Base-by-base conservation (phyloP, 2,329 filamentous ascomycete genomes). In the Aurifilum marmelostoma region DNA sequence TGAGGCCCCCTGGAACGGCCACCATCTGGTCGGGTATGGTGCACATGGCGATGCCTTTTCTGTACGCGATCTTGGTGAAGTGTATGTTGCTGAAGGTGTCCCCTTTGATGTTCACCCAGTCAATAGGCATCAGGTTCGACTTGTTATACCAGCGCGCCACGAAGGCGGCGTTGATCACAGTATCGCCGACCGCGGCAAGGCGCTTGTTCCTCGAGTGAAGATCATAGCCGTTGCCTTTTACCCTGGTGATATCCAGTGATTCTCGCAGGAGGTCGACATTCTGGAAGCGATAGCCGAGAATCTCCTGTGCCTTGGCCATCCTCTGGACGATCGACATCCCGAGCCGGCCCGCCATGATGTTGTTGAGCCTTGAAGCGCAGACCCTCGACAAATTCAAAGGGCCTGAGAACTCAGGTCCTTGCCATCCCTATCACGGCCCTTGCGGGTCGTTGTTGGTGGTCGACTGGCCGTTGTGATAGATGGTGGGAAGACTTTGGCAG, bases 231-330 rank as follows among this genome's bases (percentile, higher is more conserved):
- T 54, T 12, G 4, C 39, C n/a, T 16, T 12, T 29, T 8, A 43
- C 16, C 50, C 14, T 54, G 12, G 37, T 74, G 66, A 60, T 29
- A 32, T 75, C 73, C 24, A 78, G 66, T 41, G 76, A 76, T 37
- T 68, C 73, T 32, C 74, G 73, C 9, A 77, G 76, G 8, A 77
- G 73, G 14, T 76, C 72, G 41, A 77, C 72, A 59, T 74, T 67
- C 47, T 75, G 78, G 39, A 74, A 74, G 24, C 75, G 72, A 11
- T 71, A 71, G 64, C 67, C 69, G n/a, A 71, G 41, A 37, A 71
- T 67, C 7, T 61, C 47, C 64, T 71, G 67, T 11, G 64, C 67
- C 27, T 39, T 66, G 24, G 54, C 69, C 43, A 71, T 39, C 69
- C 69, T 69, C 27, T 66, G 18, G 65, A 66, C 4, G 27, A 16